Evolutionary conservation across 352 stramenopile species (phyloP).

Genomic region (Discostella stelligera): DNA sequence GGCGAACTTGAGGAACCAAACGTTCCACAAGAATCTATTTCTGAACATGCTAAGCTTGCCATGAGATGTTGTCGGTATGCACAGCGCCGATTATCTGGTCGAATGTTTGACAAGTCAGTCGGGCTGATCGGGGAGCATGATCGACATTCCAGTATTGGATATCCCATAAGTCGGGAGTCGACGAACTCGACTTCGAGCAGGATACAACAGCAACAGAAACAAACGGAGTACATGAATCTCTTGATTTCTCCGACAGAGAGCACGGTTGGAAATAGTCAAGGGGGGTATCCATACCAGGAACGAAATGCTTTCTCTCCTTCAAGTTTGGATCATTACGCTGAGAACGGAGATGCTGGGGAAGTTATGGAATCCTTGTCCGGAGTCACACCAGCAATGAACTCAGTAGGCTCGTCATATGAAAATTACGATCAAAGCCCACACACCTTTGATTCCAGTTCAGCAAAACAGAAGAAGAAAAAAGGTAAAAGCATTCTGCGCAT

Average conservation of each 20-base stretch:
- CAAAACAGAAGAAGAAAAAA: constrained; percentile 40
- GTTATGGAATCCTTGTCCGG: constrained; percentile 8
- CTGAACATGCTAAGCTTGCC: constrained; percentile 15
- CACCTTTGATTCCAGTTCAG: constrained; percentile 8
- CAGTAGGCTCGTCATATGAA: constrained; percentile 6
- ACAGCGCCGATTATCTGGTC: constrained; percentile 35
- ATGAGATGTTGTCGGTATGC: constrained; percentile 39
- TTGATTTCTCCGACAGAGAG: constrained; percentile 33
- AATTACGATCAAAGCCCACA: constrained; percentile 24
- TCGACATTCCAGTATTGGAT: constrained; percentile 27
- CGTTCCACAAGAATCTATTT: constrained; percentile 8
- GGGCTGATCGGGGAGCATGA: constrained; percentile 6
- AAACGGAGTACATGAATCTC: constrained; percentile 16
- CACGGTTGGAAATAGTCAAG: constrained; percentile 15
- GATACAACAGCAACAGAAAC: constrained; percentile 16
- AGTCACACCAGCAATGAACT: constrained; percentile 3
- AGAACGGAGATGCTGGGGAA: not conserved
- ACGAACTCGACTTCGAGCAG: constrained; percentile 17
- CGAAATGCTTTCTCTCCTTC: constrained; percentile 6
- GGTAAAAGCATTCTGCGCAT: constrained; percentile 46
- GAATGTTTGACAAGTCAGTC: constrained; percentile 46
- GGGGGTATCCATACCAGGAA: constrained; percentile 18
- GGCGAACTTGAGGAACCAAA: constrained; percentile 41
- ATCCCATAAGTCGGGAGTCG: constrained; percentile 40
- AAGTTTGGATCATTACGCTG: constrained; percentile 15